phyloP scores from a whole-genome alignment of 148 eudicot species.

The Amaranthus hypochondriacus region DNA sequence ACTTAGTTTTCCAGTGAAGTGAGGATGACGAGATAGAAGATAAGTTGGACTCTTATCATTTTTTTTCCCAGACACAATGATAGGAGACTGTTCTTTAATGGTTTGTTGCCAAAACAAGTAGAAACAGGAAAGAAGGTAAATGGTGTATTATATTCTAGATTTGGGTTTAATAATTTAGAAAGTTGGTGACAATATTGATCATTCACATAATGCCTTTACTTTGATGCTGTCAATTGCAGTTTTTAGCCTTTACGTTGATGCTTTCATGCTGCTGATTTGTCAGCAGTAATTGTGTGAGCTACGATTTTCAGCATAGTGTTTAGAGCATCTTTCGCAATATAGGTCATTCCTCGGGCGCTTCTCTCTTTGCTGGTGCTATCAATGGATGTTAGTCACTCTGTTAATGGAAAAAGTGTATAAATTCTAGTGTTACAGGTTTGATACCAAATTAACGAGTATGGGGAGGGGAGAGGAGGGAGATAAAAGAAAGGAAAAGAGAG shows the following conservation, averaged over 20 bases:
- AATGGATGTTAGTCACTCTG: no score
- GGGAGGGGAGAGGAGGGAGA: no score
- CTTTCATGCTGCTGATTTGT: background rate
- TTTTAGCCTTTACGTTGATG: background rate
- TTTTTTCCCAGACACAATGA: no score
- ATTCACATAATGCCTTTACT: background rate
- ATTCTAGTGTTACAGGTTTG: no score
- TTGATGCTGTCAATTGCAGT: background rate
- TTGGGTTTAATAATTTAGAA: background rate
- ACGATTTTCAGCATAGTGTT: background rate
- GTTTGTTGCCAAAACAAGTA: background rate
- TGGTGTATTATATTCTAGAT: background rate
- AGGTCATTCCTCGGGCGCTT: no score
- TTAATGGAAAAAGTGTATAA: no score
- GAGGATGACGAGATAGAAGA: background rate
- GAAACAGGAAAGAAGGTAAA: background rate
- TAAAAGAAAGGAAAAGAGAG: no score
- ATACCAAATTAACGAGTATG: no score
- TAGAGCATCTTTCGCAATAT: no score
- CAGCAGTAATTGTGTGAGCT: background rate
- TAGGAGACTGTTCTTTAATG: background rate
- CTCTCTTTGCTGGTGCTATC: no score
- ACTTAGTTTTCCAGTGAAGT: background rate
- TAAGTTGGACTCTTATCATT: background rate
- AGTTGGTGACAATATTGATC: background rate